Conservation (phyloP, 257 asterid genomes). For the Catharanthus roseus region DNA sequence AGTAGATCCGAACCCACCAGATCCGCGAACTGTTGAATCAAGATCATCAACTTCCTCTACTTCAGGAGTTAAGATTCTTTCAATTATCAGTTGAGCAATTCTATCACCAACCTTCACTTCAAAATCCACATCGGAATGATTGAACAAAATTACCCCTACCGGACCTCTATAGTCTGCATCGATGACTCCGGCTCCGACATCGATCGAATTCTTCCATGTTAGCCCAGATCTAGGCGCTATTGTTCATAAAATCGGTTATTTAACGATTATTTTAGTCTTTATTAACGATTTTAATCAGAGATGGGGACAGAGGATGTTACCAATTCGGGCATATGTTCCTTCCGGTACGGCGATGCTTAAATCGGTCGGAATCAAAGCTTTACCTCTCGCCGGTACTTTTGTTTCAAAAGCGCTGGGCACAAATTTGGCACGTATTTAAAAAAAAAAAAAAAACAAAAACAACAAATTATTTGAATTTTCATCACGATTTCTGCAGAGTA, state of each 20-base stretch:
- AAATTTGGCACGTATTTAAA: not conserved
- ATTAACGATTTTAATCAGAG: not conserved
- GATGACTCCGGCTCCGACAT: constrained; percentile 90
- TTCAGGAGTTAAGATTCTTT: constrained; percentile 28
- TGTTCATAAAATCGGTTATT: not conserved
- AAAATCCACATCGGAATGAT: constrained; percentile 38
- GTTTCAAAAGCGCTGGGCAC: constrained; percentile 48
- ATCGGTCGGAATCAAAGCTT: constrained; percentile 77
- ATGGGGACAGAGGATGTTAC: constrained; percentile 22
- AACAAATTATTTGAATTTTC: not conserved
- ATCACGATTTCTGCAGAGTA: not conserved
- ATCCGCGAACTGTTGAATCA: constrained; percentile 34
- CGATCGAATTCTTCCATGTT: constrained; percentile 80
- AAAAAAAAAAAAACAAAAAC: not conserved
- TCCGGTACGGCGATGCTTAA: constrained; percentile 70
- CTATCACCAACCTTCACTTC: constrained; percentile 39
- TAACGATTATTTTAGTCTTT: no score
- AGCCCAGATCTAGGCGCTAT: constrained; percentile 77
- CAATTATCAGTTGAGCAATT: constrained; percentile 39
- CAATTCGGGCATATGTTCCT: constrained; percentile 86
- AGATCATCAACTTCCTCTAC: constrained; percentile 37
- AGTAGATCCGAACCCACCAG: constrained; percentile 43
- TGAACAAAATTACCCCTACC: constrained; percentile 40
- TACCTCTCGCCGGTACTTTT: constrained; percentile 71
- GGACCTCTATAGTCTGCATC: constrained; percentile 70